These are phyloP conservation scores for Stagonosporopsis vannaccii DNA, from an alignment of 2,329 filamentous ascomycete species.

Conservation along the genomic window DNA sequence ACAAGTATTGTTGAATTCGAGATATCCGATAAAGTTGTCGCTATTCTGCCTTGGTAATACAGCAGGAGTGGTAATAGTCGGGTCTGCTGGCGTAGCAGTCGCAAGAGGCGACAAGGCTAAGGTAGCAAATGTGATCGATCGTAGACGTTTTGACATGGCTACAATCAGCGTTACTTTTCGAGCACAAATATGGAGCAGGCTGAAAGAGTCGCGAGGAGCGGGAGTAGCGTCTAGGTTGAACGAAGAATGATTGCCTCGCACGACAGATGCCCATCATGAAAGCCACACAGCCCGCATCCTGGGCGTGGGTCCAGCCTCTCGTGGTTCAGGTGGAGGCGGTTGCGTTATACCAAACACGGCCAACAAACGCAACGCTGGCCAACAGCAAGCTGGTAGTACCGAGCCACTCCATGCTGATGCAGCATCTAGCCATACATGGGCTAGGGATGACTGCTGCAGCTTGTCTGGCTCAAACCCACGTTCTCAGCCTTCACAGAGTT, in stretches of 20 bases:
- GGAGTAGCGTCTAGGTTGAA: slow-evolving; percentile 4
- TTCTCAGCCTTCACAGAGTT: neutral
- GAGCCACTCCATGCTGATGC: slow-evolving; percentile 1
- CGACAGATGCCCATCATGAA: slow-evolving; percentile 5
- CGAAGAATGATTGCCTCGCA: slow-evolving; percentile 6
- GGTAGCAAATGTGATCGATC: slow-evolving; percentile 20
- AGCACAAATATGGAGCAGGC: neutral
- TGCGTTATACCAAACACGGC: slow-evolving; percentile 18
- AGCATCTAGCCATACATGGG: slow-evolving; percentile 5
- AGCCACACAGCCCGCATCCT: slow-evolving; percentile 17
- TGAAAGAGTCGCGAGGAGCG: neutral
- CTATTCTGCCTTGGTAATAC: slow-evolving; percentile 38
- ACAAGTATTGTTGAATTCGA: slow-evolving; percentile 33
- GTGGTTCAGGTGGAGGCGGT: slow-evolving; percentile 8
- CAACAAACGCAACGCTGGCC: slow-evolving; percentile 5
- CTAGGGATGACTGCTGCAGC: slow-evolving; percentile 4
- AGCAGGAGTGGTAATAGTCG: slow-evolving; percentile 40
- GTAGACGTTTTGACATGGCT: slow-evolving; percentile 28
- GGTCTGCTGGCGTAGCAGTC: slow-evolving; percentile 32
- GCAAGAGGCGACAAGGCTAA: slow-evolving; percentile 23
- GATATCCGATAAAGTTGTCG: slow-evolving; percentile 36
- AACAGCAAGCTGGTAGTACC: slow-evolving; percentile 6
- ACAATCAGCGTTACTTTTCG: neutral
- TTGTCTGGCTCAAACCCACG: neutral
- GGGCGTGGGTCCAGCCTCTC: slow-evolving; percentile 15